Conservation (phyloP, 179 eudicot species). For the Patellifolia procumbens region DNA sequence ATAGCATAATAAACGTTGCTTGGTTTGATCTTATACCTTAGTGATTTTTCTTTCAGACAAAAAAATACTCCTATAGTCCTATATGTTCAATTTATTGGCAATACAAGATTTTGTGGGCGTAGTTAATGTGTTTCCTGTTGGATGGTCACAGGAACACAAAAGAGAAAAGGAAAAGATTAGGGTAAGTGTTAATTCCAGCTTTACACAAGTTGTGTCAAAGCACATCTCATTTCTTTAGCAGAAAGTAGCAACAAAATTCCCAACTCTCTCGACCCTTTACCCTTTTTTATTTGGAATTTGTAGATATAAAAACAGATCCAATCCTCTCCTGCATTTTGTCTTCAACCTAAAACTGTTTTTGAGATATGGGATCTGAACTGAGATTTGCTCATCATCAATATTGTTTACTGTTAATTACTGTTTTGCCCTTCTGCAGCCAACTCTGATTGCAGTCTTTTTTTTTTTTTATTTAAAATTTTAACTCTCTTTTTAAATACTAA, state of each 20-base stretch:
- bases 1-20: no score
- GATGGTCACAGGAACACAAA: constrained; percentile 30
- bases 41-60: no score
- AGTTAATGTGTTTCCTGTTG: constrained; percentile 27
- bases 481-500: constrained; percentile 16
- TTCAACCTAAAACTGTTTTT: constrained; percentile 17
- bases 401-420: constrained; percentile 15
- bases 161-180: constrained; percentile 4
- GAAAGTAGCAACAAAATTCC: constrained; percentile 28
- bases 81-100: no score
- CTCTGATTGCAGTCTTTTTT: constrained; percentile 23
- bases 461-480: not conserved
- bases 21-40: no score
- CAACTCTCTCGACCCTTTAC: not conserved
- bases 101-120: no score
- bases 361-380: constrained; percentile 37
- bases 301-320: constrained; percentile 33
- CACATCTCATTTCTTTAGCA: constrained; percentile 33
- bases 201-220: constrained; percentile 44
- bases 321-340: constrained; percentile 34
- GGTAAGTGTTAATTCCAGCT: constrained; percentile 51
- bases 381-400: constrained; percentile 32
- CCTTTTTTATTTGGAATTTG: constrained; percentile 13
- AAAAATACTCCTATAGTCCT: no score
- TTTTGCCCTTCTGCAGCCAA: constrained; percentile 19